Evolutionary conservation across 768 basidiomycete genomes (phyloP).

Genomic region (Suillus lakei): DNA sequence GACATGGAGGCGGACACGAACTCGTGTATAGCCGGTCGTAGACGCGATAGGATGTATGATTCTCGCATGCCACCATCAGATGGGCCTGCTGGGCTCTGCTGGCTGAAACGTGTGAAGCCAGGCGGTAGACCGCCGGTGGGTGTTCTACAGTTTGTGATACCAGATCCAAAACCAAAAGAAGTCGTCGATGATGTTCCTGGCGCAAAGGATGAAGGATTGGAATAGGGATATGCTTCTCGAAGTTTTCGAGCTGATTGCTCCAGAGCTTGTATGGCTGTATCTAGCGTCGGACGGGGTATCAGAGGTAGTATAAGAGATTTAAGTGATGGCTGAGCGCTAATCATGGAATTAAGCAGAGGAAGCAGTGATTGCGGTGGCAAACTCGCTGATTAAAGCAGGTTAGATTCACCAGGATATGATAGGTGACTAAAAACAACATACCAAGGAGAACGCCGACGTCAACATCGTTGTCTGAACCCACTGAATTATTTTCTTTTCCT

Average conservation of each 20-base stretch:
- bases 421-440: conserved; percentile 40
- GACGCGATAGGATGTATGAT: conserved; percentile 74
- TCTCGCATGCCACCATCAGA: conserved; percentile 73
- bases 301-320: conserved; percentile 75
- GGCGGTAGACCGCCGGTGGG: conserved; percentile 32
- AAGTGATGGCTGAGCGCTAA: conserved; percentile 69
- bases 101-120: conserved; percentile 35
- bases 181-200: conserved; percentile 30
- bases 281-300: conserved; percentile 84
- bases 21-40: conserved; percentile 76
- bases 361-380: conserved; percentile 78
- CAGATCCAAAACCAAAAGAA: conserved; percentile 40
- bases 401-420: conserved; percentile 16
- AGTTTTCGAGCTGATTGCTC: conserved; percentile 72
- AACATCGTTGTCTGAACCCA: conserved; percentile 48
- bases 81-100: conserved; percentile 22
- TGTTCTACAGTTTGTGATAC: conserved; percentile 18
- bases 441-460: conserved; percentile 83
- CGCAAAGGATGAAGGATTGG: conserved; percentile 47
- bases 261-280: conserved; percentile 72
- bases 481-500: conserved; percentile 54
- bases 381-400: conserved; percentile 56
- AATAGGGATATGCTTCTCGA: conserved; percentile 85
- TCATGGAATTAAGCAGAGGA: conserved; percentile 70
- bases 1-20: conserved; percentile 79